Evolutionary conservation across 2,329 filamentous ascomycete species (phyloP), one percentile per base, ranked within the genome.

Genomic region (Colletotrichum paranaense): DNA sequence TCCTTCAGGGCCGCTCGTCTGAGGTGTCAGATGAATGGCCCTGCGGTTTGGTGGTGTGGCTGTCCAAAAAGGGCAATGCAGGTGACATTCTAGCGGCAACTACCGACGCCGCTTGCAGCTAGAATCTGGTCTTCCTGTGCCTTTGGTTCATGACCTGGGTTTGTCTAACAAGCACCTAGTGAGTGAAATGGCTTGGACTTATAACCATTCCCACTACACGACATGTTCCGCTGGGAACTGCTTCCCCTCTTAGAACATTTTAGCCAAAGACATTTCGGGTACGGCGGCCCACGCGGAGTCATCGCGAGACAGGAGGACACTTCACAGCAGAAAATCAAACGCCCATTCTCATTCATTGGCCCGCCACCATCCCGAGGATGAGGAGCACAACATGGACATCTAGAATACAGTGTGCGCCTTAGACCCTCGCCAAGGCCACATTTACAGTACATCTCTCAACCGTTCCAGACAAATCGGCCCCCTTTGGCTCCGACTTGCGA

Each of bases 391-490:
- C 24, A 32, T 62, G 73, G 70, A 74, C 56, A 74, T 67, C 26
- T 74, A 63, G 16, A 55, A 57, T 66, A 74, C 70, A 74, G n/a
- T 52, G 22, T n/a, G 22, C 35, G 49, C 68, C 57, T 11, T 22
- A n/a, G 46, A 30, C 26, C 28, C 12, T 56, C 53, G 24, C 56
- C 46, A 22, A 35, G 9, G 22, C 22, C 38, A 64, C 32, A 57
- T 7, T 28, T 65, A 35, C 52, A 65, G 46, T 52, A 38, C 22
- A 68, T 35, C 24, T 46, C 58, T 46, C 58, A 49, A 22, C 30
- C 11, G 26, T 22, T 32, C 5, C 46, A 8, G 3, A 19, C 49
- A 8, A 11, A 11, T 22, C 2, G 11, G 1, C 42, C 12, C 28
- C 14, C 46, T 7, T 11, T 8, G 14, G 28, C 32, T 12, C 5